These are phyloP conservation scores for Gossypium herbaceum DNA, from an alignment of 345 rosid genomes.

Conservation along the genomic window DNA sequence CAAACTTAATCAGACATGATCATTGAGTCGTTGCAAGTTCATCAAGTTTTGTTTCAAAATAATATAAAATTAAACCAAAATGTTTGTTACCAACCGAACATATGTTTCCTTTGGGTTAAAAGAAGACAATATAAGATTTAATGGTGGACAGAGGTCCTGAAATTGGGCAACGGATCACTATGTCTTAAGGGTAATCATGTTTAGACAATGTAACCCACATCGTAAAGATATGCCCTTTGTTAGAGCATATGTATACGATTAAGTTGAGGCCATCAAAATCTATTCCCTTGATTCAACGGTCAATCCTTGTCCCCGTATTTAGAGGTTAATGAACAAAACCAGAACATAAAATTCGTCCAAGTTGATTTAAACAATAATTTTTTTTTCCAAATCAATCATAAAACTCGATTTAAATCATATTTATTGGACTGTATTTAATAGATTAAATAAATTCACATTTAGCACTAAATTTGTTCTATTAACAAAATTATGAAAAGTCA, in stretches of 20 bases:
- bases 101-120: slow-evolving; percentile 31
- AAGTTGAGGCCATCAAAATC: background rate
- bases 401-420: too few species aligned
- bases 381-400: too few species aligned
- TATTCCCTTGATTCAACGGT: background rate
- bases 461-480: too few species aligned
- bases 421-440: too few species aligned
- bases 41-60: background rate
- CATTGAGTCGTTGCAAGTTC: background rate
- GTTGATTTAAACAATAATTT: too few species aligned
- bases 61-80: background rate
- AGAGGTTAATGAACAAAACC: too few species aligned
- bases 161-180: slow-evolving; percentile 7
- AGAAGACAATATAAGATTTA: slow-evolving; percentile 18
- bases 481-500: too few species aligned
- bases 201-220: background rate
- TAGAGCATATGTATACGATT: background rate
- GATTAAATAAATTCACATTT: too few species aligned
- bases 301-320: too few species aligned
- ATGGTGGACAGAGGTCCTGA: slow-evolving; percentile 3
- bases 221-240: background rate
- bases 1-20: too few species aligned
- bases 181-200: background rate
- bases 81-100: slow-evolving; percentile 50
- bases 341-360: too few species aligned